Evolutionary conservation across 441 rosid species (phyloP).

Genomic region (Gossypium trilobum): DNA sequence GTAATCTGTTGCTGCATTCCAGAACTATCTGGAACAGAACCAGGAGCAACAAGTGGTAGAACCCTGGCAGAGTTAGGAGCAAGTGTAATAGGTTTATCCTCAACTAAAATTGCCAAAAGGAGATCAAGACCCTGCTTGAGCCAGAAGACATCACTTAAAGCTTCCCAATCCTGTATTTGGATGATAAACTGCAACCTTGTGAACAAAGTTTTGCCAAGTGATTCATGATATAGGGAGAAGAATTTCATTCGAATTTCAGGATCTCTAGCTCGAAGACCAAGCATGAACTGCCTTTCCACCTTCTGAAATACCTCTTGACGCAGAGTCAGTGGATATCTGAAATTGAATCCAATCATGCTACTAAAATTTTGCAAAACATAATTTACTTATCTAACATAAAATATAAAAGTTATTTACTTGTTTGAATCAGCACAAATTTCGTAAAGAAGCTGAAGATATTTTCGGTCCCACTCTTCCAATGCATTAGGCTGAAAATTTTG

Average conservation of each 20-base stretch:
- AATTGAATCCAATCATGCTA: constrained; percentile 24
- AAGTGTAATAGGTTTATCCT: constrained; percentile 77
- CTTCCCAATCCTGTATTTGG: constrained; percentile 95
- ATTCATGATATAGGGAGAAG: constrained; percentile 74
- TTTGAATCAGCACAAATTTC: constrained; percentile 80
- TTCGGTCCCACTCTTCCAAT: constrained; percentile 83
- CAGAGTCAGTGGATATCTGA: constrained; percentile 53
- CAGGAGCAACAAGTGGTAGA: constrained; percentile 46
- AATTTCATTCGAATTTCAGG: constrained; percentile 85
- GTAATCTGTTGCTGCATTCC: constrained; percentile 44
- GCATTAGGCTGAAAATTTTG: constrained; percentile 56
- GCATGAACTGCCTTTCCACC: constrained; percentile 96
- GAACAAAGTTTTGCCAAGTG: constrained; percentile 67
- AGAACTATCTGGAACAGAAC: constrained; percentile 53
- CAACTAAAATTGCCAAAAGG: constrained; percentile 81
- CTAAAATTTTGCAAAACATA: constrained; percentile 12
- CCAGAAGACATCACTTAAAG: constrained; percentile 96
- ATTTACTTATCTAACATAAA: neutral
- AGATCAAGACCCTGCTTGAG: constrained; percentile 99
- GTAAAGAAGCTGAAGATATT: constrained; percentile 87
- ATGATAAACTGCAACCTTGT: constrained; percentile 76
- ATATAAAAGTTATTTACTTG: constrained; percentile 39
- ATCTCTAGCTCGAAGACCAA: constrained; percentile 90
- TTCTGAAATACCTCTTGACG: constrained; percentile 89
- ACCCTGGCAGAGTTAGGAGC: constrained; percentile 95